phyloP scores from a whole-genome alignment of 257 asterid genomes.

The Solanum appendiculatum region DNA sequence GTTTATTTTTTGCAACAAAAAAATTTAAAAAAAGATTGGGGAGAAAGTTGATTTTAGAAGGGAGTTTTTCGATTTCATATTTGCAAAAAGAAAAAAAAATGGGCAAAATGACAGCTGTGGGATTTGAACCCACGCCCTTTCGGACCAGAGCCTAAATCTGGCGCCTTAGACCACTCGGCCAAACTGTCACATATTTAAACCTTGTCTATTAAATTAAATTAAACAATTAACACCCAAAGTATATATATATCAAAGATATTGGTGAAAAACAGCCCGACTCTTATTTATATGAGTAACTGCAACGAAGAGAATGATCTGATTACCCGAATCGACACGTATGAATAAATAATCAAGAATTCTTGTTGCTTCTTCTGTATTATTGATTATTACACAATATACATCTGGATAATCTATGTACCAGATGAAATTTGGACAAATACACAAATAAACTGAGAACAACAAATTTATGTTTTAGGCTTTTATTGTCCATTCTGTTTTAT shows the following conservation, averaged over 20 bases:
- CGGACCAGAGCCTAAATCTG: conserved; percentile 99
- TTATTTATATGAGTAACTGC: neutral
- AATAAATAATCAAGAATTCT: neutral
- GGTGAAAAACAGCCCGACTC: neutral
- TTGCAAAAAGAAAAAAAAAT: no score
- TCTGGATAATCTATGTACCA: neutral
- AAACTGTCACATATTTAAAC: conserved; percentile 44
- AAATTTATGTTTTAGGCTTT: neutral
- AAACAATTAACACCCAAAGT: no score
- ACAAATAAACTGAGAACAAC: neutral
- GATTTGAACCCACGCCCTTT: conserved; percentile 99
- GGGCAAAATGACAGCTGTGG: conserved; percentile 73
- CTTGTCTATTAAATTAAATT: rapidly evolving
- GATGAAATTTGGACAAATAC: neutral
- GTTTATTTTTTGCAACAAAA: no score
- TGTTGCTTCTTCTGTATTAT: neutral
- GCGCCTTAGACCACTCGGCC: conserved; percentile 99
- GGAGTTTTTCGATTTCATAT: no score
- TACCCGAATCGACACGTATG: neutral
- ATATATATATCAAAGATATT: neutral
- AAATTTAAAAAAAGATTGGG: no score
- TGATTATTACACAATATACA: neutral
- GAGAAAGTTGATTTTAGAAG: no score
- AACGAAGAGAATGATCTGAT: neutral
- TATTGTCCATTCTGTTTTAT: neutral